phyloP scores from a whole-genome alignment of 345 rosid genomes.

The Toxicodendron radicans region DNA sequence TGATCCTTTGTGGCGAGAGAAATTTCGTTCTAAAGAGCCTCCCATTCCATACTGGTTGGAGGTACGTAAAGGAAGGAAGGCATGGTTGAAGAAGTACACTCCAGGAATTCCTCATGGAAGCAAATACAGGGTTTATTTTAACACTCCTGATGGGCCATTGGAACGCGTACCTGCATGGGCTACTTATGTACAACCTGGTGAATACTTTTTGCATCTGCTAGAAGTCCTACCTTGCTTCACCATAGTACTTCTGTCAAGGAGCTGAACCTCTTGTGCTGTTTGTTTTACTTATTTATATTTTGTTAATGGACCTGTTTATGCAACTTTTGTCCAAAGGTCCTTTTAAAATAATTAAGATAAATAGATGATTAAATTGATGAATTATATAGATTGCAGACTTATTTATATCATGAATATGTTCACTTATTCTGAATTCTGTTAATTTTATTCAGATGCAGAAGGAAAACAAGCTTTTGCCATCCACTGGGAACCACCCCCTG shows the following conservation, averaged over 20 bases:
- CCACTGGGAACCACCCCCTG: slow-evolving; percentile 97
- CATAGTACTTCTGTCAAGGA: slow-evolving; percentile 1
- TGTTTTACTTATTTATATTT: not conserved
- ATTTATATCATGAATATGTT: too few species aligned
- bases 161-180: slow-evolving; percentile 99
- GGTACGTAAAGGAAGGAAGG: slow-evolving; percentile 92
- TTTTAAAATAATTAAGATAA: too few species aligned
- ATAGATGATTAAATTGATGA: too few species aligned
- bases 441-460: slow-evolving; percentile 47
- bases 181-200: slow-evolving; percentile 90
- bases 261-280: not conserved
- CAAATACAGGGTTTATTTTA: slow-evolving; percentile 89
- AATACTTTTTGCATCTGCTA: slow-evolving; percentile 14
- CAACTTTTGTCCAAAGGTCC: too few species aligned
- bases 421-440: slow-evolving; percentile 16
- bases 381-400: too few species aligned
- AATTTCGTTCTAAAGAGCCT: slow-evolving; percentile 63
- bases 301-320: not conserved
- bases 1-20: slow-evolving; percentile 68
- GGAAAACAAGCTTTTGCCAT: slow-evolving; percentile 82
- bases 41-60: slow-evolving; percentile 92
- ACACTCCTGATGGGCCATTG: slow-evolving; percentile 83
- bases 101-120: slow-evolving; percentile 92
- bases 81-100: slow-evolving; percentile 82
- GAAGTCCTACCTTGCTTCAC: slow-evolving; percentile 20